Conservation (phyloP, 192 early-diverging fungal genomes). For the Spizellomyces punctatus region DNA sequence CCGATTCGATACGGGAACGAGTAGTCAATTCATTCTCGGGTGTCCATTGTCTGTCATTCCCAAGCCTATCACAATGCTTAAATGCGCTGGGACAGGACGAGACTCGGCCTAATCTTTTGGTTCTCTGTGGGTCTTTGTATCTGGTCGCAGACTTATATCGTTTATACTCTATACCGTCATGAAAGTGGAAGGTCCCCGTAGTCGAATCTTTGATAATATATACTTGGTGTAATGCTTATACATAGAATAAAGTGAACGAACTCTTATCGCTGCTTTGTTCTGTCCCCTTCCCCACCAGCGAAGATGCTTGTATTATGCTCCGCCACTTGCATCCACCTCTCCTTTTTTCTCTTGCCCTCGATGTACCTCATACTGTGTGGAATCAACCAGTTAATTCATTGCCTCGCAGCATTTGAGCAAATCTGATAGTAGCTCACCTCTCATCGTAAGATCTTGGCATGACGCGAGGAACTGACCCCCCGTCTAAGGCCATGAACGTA, state of each 20-base stretch:
- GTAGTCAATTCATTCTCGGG: not conserved
- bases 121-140: conserved; percentile 86
- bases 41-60: not conserved
- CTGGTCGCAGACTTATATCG: conserved; percentile 75
- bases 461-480: conserved; percentile 51
- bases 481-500: conserved; percentile 59
- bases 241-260: too few species aligned
- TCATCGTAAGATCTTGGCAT: conserved; percentile 85
- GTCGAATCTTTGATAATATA: too few species aligned
- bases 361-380: conserved; percentile 65
- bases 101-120: conserved; percentile 54
- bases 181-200: not conserved
- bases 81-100: not conserved
- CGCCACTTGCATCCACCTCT: not conserved
- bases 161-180: not conserved
- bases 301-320: not conserved
- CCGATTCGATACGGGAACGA: conserved; percentile 35
- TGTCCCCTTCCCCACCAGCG: too few species aligned
- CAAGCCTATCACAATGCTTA: conserved; percentile 13
- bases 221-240: too few species aligned
- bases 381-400: not conserved
- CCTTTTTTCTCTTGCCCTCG: conserved; percentile 65
- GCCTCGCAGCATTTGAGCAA: not conserved
- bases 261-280: too few species aligned
- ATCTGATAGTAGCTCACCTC: not conserved